These are phyloP conservation scores for Malassezia obtusa DNA, from an alignment of 1,284 basidiomycete species.

Conservation along the genomic window DNA sequence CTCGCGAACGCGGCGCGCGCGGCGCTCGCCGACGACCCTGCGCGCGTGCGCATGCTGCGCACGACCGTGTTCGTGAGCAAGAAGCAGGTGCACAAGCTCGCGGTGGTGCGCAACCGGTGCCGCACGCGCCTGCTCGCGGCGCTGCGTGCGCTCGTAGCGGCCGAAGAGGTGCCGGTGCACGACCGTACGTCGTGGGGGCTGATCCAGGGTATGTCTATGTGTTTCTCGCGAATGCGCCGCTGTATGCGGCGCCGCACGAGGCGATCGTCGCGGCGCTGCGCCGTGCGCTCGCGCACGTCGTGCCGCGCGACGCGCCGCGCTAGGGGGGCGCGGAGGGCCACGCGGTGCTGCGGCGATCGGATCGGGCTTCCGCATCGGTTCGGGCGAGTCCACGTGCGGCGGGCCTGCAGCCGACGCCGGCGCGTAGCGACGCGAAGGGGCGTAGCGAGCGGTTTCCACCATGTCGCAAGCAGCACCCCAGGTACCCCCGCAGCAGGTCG, in stretches of 20 bases:
- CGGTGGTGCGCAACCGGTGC: constrained; percentile 27
- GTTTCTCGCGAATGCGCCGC: constrained; percentile 1
- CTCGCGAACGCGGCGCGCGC: neutral
- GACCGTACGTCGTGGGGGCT: constrained; percentile 1
- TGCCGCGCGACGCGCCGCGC: no score
- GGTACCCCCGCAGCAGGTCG: neutral
- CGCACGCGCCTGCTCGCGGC: constrained; percentile 23
- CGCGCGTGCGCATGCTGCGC: constrained; percentile 7
- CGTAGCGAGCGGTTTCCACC: neutral
- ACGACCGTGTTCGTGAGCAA: constrained; percentile 25
- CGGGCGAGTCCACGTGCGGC: neutral
- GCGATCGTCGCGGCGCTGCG: neutral
- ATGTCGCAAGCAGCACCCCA: constrained; percentile 9
- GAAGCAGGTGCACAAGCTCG: constrained; percentile 32
- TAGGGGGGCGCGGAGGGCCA: neutral
- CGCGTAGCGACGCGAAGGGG: neutral
- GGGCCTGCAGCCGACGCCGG: neutral
- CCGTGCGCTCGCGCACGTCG: neutral
- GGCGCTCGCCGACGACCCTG: neutral
- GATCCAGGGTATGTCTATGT: constrained; percentile 7
- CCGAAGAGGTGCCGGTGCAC: neutral
- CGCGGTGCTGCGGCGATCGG: neutral
- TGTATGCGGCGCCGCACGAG: neutral
- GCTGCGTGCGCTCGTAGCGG: constrained; percentile 12
- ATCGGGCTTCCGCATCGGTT: constrained; percentile 1